Conservation (phyloP, 2,329 filamentous ascomycete species). For the Penicillium sp. region DNA sequence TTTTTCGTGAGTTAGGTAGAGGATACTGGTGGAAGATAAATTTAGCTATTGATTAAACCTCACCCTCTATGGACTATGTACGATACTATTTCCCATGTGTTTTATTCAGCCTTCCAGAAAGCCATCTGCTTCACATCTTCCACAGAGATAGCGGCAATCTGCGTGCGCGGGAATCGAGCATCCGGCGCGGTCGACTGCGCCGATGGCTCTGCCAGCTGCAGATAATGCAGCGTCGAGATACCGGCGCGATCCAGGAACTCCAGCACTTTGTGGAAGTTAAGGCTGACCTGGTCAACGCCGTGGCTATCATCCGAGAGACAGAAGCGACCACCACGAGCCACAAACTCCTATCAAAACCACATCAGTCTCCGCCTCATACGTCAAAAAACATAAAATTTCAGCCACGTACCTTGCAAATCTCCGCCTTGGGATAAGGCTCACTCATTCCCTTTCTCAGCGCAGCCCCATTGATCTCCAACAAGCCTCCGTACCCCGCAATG, state of each 20-base stretch:
- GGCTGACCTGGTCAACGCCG: constrained; percentile 79
- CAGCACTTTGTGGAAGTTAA: constrained; percentile 72
- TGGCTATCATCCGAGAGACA: constrained; percentile 96
- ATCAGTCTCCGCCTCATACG: constrained; percentile 14
- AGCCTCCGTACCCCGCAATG: constrained; percentile 70
- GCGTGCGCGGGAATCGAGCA: constrained; percentile 38
- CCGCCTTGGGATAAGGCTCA: constrained; percentile 81
- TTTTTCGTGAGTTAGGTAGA: not conserved
- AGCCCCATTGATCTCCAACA: constrained; percentile 86
- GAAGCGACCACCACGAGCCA: constrained; percentile 72
- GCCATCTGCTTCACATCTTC: constrained; percentile 35
- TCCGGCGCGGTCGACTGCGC: constrained; percentile 24
- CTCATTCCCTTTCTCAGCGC: constrained; percentile 83
- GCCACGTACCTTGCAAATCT: constrained; percentile 68
- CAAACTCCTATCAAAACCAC: constrained; percentile 58
- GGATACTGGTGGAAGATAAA: not conserved
- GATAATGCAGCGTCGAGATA: constrained; percentile 40
- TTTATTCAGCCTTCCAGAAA: constrained; percentile 28
- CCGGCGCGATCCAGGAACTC: constrained; percentile 61
- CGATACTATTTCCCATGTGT: not conserved
- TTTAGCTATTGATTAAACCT: not conserved
- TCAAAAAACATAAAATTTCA: not conserved
- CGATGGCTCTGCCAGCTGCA: constrained; percentile 29
- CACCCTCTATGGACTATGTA: not conserved
- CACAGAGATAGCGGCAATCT: constrained; percentile 30